Base-by-base conservation (phyloP, 2,329 filamentous ascomycete genomes). In the Botryotinia convoluta region DNA sequence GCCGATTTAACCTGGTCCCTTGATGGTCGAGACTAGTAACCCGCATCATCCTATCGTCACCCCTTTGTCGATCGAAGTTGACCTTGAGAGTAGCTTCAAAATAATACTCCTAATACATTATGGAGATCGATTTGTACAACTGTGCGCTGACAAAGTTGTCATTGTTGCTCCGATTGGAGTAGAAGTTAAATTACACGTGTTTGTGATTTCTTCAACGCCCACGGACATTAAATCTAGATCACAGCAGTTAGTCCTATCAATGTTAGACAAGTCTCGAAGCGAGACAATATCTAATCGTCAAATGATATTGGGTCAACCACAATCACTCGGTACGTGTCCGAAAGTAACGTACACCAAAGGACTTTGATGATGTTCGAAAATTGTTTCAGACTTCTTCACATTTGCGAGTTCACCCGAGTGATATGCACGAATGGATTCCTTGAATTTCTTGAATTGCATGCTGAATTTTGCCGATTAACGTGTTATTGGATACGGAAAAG, bases 251-350 rank as follows among this genome's bases (percentile, higher is more conserved):
- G 60, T 72, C 69, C 69, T 72, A 65, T 72, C 70, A 72, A 51
- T 72, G 70, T 67, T 57, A 67, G 45, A 67, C 70, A 72, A 72
- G 70, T 72, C 61, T 71, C 59, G 60, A 59, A 67, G 61, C 70
- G 70, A 72, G 39, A 57, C 39, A 45, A 35, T 54, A 54, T 39
- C 29, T 71, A 51, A 45, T 67, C 70, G 37, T 48, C 70, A 45
- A 72, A 67, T 51, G 69, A 63, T 51, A 51, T 39, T 51, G 37
- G 57, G 45, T 62, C 57, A 70, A 61, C 42, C 68, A 62, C 16
- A n/a, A 29, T 60, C 48, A n/a, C 39, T 62, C 42, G 20, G 68
- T 62, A 70, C 68, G 54, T 70, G 54, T 60, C 57, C 54, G 39
- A 45, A 60, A 45, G 32, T 62, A 70, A 70, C 48, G 54, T 48